A percentile compares a stretch with the other conserved stretches of the same genome.
These are phyloP conservation scores for Zasmidium citrigriseum DNA, from an alignment of 2,329 filamentous ascomycete species.

Conservation along the genomic window DNA sequence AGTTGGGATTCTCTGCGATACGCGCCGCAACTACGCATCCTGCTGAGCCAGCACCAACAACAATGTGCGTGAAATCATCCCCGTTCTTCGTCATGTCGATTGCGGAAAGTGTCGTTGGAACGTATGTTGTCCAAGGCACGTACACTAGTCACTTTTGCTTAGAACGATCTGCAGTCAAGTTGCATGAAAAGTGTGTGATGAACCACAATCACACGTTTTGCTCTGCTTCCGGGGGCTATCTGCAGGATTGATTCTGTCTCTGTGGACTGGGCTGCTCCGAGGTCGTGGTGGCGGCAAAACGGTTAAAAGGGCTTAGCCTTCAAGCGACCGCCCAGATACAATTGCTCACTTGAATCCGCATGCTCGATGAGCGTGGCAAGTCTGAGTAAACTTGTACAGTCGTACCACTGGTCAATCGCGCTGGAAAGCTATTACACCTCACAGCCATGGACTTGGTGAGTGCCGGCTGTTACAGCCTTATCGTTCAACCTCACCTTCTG, in stretches of 20 bases:
- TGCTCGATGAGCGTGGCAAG: background rate
- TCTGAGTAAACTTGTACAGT: background rate
- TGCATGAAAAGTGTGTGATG: background rate
- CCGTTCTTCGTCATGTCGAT: background rate
- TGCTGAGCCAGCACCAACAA: conserved; percentile 20
- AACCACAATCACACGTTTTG: conserved; percentile 7
- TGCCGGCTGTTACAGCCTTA: background rate
- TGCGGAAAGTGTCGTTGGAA: background rate
- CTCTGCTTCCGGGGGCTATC: conserved; percentile 1
- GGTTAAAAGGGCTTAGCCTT: background rate
- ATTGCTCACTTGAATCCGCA: background rate
- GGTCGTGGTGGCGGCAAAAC: background rate
- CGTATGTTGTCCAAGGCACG: too few species aligned
- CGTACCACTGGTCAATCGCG: background rate
- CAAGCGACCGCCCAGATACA: background rate
- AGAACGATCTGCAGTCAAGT: too few species aligned
- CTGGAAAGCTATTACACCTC: background rate
- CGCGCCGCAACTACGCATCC: conserved; percentile 15
- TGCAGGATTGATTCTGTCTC: background rate
- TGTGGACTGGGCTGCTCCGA: background rate
- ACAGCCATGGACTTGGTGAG: conserved; percentile 17
- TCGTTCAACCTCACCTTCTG: conserved; percentile 10
- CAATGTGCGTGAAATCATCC: conserved; percentile 10
- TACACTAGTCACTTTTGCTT: too few species aligned
- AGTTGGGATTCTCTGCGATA: conserved; percentile 13